These are phyloP conservation scores for Knufia fluminis DNA, from an alignment of 2,329 filamentous ascomycete species.

Conservation along the genomic window DNA sequence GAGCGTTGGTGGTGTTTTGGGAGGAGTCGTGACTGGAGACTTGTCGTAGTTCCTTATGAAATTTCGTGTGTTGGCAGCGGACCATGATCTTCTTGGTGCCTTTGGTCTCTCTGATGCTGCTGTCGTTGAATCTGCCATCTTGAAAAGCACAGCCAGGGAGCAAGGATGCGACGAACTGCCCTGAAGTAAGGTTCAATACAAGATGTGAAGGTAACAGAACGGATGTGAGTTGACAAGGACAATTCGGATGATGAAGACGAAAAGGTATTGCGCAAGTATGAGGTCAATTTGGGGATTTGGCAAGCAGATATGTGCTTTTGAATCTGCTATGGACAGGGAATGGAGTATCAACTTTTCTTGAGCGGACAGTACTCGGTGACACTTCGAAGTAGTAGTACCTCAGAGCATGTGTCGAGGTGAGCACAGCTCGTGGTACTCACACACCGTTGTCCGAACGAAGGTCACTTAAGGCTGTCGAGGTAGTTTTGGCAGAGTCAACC, in stretches of 20 bases:
- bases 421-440: too few species aligned
- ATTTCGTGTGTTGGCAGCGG: background rate
- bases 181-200: background rate
- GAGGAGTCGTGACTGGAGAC: background rate
- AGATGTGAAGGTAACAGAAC: background rate
- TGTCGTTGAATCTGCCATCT: background rate
- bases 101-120: background rate
- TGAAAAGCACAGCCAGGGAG: background rate
- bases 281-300: background rate
- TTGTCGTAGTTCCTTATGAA: background rate
- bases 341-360: background rate
- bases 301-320: background rate
- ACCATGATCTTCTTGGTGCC: background rate
- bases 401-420: background rate
- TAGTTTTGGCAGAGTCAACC: too few species aligned
- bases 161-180: background rate
- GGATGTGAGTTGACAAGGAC: background rate
- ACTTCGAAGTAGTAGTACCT: background rate
- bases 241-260: background rate
- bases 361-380: background rate
- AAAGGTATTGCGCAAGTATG: background rate
- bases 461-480: too few species aligned
- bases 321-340: background rate
- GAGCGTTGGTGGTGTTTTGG: background rate
- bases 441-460: too few species aligned